Evolutionary conservation across 345 rosid species (phyloP).

Genomic region (Hevea brasiliensis): DNA sequence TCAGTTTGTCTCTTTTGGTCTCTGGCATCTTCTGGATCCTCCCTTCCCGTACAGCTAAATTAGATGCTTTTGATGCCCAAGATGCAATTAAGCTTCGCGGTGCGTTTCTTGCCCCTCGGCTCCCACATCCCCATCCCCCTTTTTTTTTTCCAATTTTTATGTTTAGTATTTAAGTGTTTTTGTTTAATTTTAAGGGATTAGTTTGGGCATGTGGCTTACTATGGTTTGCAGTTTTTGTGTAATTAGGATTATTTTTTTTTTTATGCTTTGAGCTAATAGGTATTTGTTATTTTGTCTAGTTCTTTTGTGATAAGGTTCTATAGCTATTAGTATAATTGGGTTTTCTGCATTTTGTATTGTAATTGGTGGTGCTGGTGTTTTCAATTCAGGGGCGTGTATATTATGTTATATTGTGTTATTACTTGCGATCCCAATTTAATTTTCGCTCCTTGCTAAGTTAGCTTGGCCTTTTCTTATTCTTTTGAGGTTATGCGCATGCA

Average conservation of each 20-base stretch:
- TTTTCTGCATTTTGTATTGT: background rate
- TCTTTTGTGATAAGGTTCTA: slow-evolving; percentile 10
- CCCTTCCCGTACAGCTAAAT: slow-evolving; percentile 30
- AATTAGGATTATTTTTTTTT: slow-evolving; percentile 11
- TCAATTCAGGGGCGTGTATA: background rate
- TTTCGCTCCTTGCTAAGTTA: background rate
- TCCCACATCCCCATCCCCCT: no score
- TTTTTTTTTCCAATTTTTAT: background rate
- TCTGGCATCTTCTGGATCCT: slow-evolving; percentile 66
- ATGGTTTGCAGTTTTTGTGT: background rate
- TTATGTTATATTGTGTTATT: background rate
- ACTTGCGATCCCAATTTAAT: background rate
- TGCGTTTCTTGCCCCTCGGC: slow-evolving; percentile 13
- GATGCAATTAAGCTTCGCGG: slow-evolving; percentile 52
- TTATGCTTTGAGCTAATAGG: slow-evolving; percentile 9
- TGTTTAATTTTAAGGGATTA: background rate
- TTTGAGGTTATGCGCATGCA: no score
- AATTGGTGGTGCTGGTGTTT: background rate
- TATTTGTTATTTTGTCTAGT: background rate
- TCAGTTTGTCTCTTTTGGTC: slow-evolving; percentile 48
- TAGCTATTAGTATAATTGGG: slow-evolving; percentile 3
- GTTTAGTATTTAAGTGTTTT: background rate
- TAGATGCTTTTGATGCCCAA: slow-evolving; percentile 42
- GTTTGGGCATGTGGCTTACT: background rate
- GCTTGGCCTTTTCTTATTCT: no score